Evolutionary conservation across 2,329 filamentous ascomycete species (phyloP), one percentile per base, ranked within the genome.

Genomic region (Fonsecaea multimorphosa): DNA sequence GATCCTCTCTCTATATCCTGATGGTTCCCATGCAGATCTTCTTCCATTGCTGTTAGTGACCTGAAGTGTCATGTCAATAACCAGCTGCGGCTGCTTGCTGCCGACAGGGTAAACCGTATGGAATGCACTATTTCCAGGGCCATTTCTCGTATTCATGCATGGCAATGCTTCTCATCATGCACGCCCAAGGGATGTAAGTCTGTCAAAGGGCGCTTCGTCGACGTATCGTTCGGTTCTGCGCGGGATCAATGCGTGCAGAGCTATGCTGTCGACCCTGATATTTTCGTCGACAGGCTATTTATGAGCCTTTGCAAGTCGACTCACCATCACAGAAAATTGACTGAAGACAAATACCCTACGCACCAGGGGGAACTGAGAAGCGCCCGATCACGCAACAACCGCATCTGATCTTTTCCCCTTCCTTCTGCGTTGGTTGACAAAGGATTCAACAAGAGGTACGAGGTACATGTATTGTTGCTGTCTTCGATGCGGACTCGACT

Each of bases 1-100:
- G 14, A 52, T 19, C 36, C 31, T 22, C 38, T 14, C 22, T n/a
- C 22, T 11, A 9, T 19, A 32, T 34, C 16, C 12, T 31, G 24
- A 49, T 58, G 24, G 56, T 29, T 34, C 49, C 34, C 16, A 22
- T 1, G 58, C 19, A 60, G 58, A 51, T 52, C 44, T 51, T 60
- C 40, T 52, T 49, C 44, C 44, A 24, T 11, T 31, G 22, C 11
- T 12, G 44, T 49, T 49, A 49, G 22, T 24, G 6, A 49, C 44
- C 44, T 49, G 8, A 49, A 9, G 44, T 11, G 19, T 49, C 22
- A 49, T 49, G 19, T 49, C 12, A 8, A 12, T 14, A 24, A 9
- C 44, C 44, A 12, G 11, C 19, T 49, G 6, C 22, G 3, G 44
- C 12, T 22, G 44, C 6, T 24, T 49, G 44, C 44, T 49, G 19